Evolutionary conservation across 164 flowering plant genomes (phyloP).

Genomic region (Tetracentron sinense): DNA sequence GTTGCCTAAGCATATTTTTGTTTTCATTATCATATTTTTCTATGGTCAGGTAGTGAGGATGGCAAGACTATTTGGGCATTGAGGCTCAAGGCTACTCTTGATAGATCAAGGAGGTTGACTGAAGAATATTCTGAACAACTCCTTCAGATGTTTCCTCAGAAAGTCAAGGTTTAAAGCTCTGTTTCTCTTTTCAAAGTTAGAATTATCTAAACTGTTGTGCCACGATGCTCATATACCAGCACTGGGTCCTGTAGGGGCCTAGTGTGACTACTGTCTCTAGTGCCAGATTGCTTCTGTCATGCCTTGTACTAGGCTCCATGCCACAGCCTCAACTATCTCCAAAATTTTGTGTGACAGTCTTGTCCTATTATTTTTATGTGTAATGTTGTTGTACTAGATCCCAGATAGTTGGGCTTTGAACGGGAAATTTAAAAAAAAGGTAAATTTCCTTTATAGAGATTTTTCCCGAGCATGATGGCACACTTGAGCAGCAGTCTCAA

Average conservation of each 20-base stretch:
- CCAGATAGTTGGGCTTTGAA: no score
- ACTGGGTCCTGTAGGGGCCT: background rate
- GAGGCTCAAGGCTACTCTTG: slow-evolving; percentile 92
- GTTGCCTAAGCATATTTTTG: background rate
- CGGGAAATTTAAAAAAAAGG: no score
- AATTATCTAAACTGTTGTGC: background rate
- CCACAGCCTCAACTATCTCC: background rate
- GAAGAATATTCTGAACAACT: slow-evolving; percentile 89
- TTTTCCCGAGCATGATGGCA: no score
- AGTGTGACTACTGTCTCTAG: background rate
- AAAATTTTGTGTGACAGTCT: no score
- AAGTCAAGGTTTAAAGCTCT: slow-evolving; percentile 47
- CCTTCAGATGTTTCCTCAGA: slow-evolving; percentile 76
- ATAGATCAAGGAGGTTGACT: slow-evolving; percentile 83
- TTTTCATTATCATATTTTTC: slow-evolving; percentile 6
- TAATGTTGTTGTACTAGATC: no score
- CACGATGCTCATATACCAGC: background rate
- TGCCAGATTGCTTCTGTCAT: background rate
- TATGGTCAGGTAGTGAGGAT: slow-evolving; percentile 66
- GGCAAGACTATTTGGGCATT: slow-evolving; percentile 82
- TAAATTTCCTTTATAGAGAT: no score
- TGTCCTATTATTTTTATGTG: no score
- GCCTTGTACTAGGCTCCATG: background rate
- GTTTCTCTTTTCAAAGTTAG: slow-evolving; percentile 3
- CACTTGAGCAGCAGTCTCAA: no score